These are phyloP conservation scores for Aspergillus wentii DNA, from an alignment of 495 filamentous ascomycete genomes.

Conservation along the genomic window DNA sequence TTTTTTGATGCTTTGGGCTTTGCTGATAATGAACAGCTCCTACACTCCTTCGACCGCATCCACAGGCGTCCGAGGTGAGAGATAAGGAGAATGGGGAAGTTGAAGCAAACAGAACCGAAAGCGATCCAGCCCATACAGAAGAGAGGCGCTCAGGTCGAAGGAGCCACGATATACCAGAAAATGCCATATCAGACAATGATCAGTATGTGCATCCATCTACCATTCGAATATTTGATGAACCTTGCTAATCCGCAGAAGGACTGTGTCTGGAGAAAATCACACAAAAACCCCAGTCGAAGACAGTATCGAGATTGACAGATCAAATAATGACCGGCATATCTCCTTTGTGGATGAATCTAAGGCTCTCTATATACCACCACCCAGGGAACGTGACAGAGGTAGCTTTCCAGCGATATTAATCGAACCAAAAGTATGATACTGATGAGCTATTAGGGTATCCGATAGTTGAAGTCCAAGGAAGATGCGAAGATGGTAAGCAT, in stretches of 20 bases:
- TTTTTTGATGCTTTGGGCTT: no score
- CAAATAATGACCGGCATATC: slow-evolving; percentile 4
- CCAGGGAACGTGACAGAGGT: slow-evolving; percentile 30
- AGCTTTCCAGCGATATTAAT: no score
- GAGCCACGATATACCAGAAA: no score
- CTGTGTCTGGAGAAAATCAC: no score
- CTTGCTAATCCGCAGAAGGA: no score
- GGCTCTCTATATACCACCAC: slow-evolving; percentile 29
- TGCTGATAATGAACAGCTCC: slow-evolving; percentile 4
- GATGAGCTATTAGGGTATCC: slow-evolving; percentile 9
- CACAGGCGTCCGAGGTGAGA: background rate
- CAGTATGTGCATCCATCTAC: no score
- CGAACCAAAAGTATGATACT: background rate
- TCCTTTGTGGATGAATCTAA: slow-evolving; percentile 16
- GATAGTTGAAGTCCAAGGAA: slow-evolving; percentile 15
- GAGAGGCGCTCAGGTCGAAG: no score
- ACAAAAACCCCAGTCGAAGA: background rate
- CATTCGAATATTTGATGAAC: no score
- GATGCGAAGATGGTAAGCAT: slow-evolving; percentile 12
- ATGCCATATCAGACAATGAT: no score
- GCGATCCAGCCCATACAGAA: background rate
- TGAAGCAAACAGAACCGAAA: slow-evolving; percentile 4
- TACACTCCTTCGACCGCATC: slow-evolving; percentile 3
- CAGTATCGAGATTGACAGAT: background rate
- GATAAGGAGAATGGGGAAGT: slow-evolving; percentile 2